These are phyloP conservation scores for Malus hybrid DNA, from an alignment of 331 rosid genomes.

Conservation along the genomic window DNA sequence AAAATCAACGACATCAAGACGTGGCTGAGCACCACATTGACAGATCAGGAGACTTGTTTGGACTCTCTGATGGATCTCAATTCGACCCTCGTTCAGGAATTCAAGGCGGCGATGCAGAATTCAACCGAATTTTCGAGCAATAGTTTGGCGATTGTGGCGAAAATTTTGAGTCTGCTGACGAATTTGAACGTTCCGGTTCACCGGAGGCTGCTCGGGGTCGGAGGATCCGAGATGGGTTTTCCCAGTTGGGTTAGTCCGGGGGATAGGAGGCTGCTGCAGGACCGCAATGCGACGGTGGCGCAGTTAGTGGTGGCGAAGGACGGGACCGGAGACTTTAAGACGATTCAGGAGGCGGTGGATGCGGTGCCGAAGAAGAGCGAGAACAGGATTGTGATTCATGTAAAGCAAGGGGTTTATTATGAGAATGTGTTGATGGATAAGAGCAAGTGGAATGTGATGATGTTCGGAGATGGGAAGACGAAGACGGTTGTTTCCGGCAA, in stretches of 20 bases:
- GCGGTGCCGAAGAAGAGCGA: constrained; percentile 51
- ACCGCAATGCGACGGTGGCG: not conserved
- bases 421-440: constrained; percentile 71
- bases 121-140: constrained; percentile 67
- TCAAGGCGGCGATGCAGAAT: constrained; percentile 34
- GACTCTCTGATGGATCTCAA: constrained; percentile 53
- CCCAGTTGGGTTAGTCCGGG: constrained; percentile 54
- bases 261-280: constrained; percentile 53
- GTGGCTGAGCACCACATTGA: constrained; percentile 66
- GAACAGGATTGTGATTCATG: constrained; percentile 43
- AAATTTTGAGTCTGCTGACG: constrained; percentile 28
- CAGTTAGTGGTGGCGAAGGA: constrained; percentile 62
- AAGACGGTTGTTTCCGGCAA: constrained; percentile 54
- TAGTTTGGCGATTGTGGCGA: constrained; percentile 59
- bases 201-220: constrained; percentile 38
- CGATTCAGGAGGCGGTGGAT: constrained; percentile 46
- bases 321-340: constrained; percentile 44
- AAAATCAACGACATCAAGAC: constrained; percentile 40
- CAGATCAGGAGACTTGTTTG: constrained; percentile 60
- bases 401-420: constrained; percentile 59
- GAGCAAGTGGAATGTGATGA: constrained; percentile 79
- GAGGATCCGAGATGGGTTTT: constrained; percentile 5
- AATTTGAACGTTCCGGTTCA: constrained; percentile 27
- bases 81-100: constrained; percentile 18
- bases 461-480: constrained; percentile 62